These are phyloP conservation scores for Arthrinium phaeospermum DNA, from an alignment of 2,329 filamentous ascomycete genomes.

Conservation along the genomic window DNA sequence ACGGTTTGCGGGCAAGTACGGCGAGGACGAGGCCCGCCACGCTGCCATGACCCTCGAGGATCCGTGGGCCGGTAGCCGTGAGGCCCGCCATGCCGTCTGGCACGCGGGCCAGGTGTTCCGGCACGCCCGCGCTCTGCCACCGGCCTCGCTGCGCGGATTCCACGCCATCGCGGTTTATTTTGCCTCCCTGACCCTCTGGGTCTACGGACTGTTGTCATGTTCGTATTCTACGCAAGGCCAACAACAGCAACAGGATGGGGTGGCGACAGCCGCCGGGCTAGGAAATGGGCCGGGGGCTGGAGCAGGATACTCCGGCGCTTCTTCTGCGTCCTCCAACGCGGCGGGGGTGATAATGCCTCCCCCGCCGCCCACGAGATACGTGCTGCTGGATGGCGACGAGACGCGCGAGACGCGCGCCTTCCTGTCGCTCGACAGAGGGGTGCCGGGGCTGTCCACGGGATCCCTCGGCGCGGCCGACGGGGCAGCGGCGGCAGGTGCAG, in stretches of 20 bases:
- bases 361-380: slow-evolving; percentile 22
- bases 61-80: slow-evolving; percentile 31
- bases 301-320: background rate
- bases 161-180: slow-evolving; percentile 37
- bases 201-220: slow-evolving; percentile 32
- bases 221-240: slow-evolving; percentile 7
- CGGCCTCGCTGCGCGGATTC: slow-evolving; percentile 34
- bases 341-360: background rate
- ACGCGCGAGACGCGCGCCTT: slow-evolving; percentile 33
- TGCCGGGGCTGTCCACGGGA: slow-evolving; percentile 26
- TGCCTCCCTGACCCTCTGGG: slow-evolving; percentile 36
- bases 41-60: slow-evolving; percentile 31
- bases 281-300: background rate
- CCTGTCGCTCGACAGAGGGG: slow-evolving; percentile 32
- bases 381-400: slow-evolving; percentile 34
- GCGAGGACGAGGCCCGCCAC: slow-evolving; percentile 36
- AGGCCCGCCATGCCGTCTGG: slow-evolving; percentile 36
- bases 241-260: slow-evolving; percentile 18
- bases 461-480: background rate
- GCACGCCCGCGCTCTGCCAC: slow-evolving; percentile 31
- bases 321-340: background rate
- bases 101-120: slow-evolving; percentile 36
- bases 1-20: slow-evolving; percentile 35
- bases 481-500: slow-evolving; percentile 20
- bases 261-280: background rate